A percentile compares a stretch with the other conserved stretches of the same genome.
phyloP scores from a whole-genome alignment of 176 grass and related monocot species.

The Lolium perenne region DNA sequence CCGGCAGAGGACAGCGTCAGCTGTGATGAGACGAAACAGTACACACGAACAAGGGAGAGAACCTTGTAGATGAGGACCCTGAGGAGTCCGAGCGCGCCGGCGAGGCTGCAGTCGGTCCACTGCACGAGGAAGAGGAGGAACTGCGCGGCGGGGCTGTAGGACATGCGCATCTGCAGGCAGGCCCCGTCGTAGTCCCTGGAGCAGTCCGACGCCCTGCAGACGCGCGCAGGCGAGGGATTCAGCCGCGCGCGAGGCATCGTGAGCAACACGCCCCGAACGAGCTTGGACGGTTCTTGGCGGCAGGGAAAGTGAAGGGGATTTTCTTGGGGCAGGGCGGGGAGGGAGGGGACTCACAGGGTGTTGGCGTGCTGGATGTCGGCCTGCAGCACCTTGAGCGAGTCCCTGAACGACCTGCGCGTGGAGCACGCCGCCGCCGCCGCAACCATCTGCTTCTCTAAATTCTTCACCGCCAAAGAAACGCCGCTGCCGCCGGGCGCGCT shows the following conservation, averaged over 20 bases:
- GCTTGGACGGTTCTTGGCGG: no score
- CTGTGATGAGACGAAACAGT: no score
- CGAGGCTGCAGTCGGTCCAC: constrained; percentile 94
- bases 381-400: constrained; percentile 96
- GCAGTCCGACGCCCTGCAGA: constrained; percentile 79
- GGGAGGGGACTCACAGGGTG: constrained; percentile 57
- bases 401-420: constrained; percentile 92
- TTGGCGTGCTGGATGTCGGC: constrained; percentile 98
- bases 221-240: background rate
- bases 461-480: background rate
- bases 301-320: background rate
- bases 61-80: constrained; percentile 92
- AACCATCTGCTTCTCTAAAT: background rate
- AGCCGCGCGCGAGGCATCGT: no score
- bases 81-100: constrained; percentile 83
- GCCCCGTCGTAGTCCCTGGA: constrained; percentile 85
- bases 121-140: constrained; percentile 93
- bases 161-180: constrained; percentile 91
- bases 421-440: constrained; percentile 76
- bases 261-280: no score
- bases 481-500: background rate
- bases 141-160: constrained; percentile 79
- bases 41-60: no score
- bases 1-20: no score
- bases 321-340: background rate